phyloP scores from a whole-genome alignment of 1,284 basidiomycete species.

The Apiotrichum veenhuisii region DNA sequence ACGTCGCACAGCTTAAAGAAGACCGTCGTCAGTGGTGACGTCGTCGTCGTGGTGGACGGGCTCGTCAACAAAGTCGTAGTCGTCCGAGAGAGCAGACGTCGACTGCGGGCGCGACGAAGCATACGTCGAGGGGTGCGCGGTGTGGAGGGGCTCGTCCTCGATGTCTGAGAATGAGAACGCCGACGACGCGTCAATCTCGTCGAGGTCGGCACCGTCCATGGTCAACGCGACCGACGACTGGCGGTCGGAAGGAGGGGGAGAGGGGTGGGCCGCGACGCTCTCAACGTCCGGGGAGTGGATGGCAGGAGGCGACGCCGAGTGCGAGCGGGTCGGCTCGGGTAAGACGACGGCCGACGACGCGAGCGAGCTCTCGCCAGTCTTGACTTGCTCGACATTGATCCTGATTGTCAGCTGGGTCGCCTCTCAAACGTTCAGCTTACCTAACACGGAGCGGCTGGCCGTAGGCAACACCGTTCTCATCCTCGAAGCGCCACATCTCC shows the following conservation, averaged over 20 bases:
- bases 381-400: conserved; percentile 28
- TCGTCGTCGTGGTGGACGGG: conserved; percentile 2
- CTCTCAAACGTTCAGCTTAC: conserved; percentile 17
- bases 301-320: conserved; percentile 8
- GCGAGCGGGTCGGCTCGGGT: conserved; percentile 17
- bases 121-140: not conserved
- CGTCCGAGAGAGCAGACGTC: conserved; percentile 6
- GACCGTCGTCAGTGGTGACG: conserved; percentile 21
- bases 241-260: conserved; percentile 5
- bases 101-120: conserved; percentile 5
- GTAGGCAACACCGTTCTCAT: conserved; percentile 37
- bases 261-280: conserved; percentile 6
- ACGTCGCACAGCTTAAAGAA: not conserved
- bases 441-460: conserved; percentile 41
- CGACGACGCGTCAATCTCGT: conserved; percentile 17
- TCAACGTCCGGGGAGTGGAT: not conserved
- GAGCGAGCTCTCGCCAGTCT: conserved; percentile 24
- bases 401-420: conserved; percentile 5
- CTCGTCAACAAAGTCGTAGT: conserved; percentile 22
- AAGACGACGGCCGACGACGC: conserved; percentile 32
- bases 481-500: conserved; percentile 43
- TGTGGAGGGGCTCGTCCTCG: conserved; percentile 4
- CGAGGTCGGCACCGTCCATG: conserved; percentile 11
- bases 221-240: conserved; percentile 8
- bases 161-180: conserved; percentile 19